Evolutionary conservation across 805 yeast species (phyloP), one percentile per base, ranked within the genome.

Genomic region (Wickerhamomyces hampshirensis): DNA sequence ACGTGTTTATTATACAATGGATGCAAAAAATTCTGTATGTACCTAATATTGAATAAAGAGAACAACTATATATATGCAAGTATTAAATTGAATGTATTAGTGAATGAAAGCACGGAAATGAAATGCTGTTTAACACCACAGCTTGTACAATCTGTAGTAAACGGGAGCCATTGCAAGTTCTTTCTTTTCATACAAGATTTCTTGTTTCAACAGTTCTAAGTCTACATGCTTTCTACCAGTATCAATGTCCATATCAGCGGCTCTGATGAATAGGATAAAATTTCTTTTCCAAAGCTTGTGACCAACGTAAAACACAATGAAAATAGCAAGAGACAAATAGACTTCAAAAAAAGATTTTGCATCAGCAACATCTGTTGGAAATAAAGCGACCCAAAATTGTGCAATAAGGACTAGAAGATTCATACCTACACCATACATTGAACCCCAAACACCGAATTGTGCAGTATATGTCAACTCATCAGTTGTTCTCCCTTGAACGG

Each of bases 381-480:
- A 84, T 28, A 83, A 62, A 6, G 93, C 89, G 40, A 80, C 69
- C 86, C 91, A 86, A 68, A 86, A 84, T 62, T 84, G 89, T 21
- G 88, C 85, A 38, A 74, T 63, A 41, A 87, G 65, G 43, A 85
- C 78, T 38, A 81, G 57, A 23, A 71, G 26, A 56, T 78, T 78
- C 53, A 87, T 60, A 18, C 60, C 39, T 13, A 74, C 51, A 37
- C 93, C 94, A 55, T 72, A 73, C 42, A 55, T 57, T 1, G 94
- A 80, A 32, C 94, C 94, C 47, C 56, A 62, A 21, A 79, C 59
- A 48, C 95, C 95, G 27, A 72, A 65, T 39, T 77, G 81, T 5
- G 95, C 71, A 31, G 65, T 68, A 61, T 75, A 86, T 0, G 80
- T 69, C 34, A 85, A 64, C 58, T 85, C 93, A 39, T 74, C 76